These are phyloP conservation scores for Rhizophlyctis rosea DNA, from an alignment of 192 early-diverging fungal genomes.

Conservation along the genomic window DNA sequence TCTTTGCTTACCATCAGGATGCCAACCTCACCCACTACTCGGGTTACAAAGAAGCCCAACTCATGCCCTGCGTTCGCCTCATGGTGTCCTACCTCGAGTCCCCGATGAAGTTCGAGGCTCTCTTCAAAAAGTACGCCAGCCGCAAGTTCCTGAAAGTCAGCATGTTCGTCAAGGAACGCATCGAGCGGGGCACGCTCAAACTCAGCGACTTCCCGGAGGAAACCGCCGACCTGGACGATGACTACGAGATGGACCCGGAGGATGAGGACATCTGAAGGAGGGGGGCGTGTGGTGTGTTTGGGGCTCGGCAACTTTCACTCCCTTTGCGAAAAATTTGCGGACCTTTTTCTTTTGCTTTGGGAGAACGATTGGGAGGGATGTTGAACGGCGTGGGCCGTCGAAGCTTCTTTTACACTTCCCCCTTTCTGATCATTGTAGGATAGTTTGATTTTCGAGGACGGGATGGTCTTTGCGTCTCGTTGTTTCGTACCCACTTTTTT, in stretches of 20 bases:
- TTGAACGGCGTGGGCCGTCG: too few species aligned
- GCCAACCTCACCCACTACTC: slow-evolving; percentile 70
- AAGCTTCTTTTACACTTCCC: too few species aligned
- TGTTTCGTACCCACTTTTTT: too few species aligned
- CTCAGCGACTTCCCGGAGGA: background rate
- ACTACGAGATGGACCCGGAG: background rate
- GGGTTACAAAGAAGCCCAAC: slow-evolving; percentile 69
- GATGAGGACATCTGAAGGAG: too few species aligned
- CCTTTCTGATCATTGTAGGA: too few species aligned
- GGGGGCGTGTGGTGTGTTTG: too few species aligned
- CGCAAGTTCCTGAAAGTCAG: slow-evolving; percentile 79
- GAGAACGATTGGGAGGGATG: too few species aligned
- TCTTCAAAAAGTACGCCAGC: slow-evolving; percentile 84
- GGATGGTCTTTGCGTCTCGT: too few species aligned
- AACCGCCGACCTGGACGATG: background rate
- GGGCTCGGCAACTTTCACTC: too few species aligned
- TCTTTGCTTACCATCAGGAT: slow-evolving; percentile 38
- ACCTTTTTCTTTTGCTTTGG: too few species aligned
- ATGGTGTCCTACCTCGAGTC: slow-evolving; percentile 69
- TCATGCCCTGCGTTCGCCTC: slow-evolving; percentile 60
- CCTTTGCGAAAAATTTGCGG: too few species aligned
- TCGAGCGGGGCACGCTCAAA: slow-evolving; percentile 25
- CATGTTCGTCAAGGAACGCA: slow-evolving; percentile 80
- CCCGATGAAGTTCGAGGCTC: slow-evolving; percentile 54
- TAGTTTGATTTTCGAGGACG: too few species aligned